Evolutionary conservation across 495 filamentous ascomycete species (phyloP).

Genomic region (Penicillium lividum): DNA sequence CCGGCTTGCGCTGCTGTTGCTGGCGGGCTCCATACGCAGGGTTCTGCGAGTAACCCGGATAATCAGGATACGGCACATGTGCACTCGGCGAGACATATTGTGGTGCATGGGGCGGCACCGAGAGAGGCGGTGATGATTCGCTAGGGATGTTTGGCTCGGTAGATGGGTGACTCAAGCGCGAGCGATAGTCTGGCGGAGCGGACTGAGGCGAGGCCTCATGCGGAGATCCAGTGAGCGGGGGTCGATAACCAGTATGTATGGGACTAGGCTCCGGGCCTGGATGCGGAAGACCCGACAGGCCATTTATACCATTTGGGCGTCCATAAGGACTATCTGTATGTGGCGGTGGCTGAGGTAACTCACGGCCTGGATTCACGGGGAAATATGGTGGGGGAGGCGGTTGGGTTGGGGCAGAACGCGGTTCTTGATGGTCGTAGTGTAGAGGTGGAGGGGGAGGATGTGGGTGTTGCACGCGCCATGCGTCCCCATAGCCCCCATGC

Average conservation of each 20-base stretch:
- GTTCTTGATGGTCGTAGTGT: slow-evolving; percentile 37
- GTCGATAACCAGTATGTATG: slow-evolving; percentile 32
- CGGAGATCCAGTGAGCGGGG: slow-evolving; percentile 37
- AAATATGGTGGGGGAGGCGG: slow-evolving; percentile 28
- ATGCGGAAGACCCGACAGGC: slow-evolving; percentile 30
- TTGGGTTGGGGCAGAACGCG: slow-evolving; percentile 28
- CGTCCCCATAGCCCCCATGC: background rate
- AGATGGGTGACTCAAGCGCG: slow-evolving; percentile 37
- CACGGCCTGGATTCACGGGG: slow-evolving; percentile 35
- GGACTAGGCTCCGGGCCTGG: slow-evolving; percentile 23
- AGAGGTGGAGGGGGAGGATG: slow-evolving; percentile 16
- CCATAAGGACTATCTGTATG: slow-evolving; percentile 36
- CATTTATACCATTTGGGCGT: slow-evolving; percentile 33
- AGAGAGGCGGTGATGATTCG: slow-evolving; percentile 29
- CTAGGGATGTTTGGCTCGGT: slow-evolving; percentile 30
- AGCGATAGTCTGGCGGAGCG: slow-evolving; percentile 40
- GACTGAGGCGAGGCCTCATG: slow-evolving; percentile 40
- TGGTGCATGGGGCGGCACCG: slow-evolving; percentile 25
- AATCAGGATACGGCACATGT: slow-evolving; percentile 26
- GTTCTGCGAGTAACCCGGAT: slow-evolving; percentile 34
- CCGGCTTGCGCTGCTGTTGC: slow-evolving; percentile 33
- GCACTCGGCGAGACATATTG: slow-evolving; percentile 35
- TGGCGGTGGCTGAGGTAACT: slow-evolving; percentile 40
- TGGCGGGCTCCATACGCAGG: slow-evolving; percentile 39
- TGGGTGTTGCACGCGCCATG: slow-evolving; percentile 37